A percentile compares a stretch with the other conserved stretches of the same genome.
These are phyloP conservation scores for Pterocarpus santalinus DNA, from an alignment of 306 rosid species.

Conservation along the genomic window DNA sequence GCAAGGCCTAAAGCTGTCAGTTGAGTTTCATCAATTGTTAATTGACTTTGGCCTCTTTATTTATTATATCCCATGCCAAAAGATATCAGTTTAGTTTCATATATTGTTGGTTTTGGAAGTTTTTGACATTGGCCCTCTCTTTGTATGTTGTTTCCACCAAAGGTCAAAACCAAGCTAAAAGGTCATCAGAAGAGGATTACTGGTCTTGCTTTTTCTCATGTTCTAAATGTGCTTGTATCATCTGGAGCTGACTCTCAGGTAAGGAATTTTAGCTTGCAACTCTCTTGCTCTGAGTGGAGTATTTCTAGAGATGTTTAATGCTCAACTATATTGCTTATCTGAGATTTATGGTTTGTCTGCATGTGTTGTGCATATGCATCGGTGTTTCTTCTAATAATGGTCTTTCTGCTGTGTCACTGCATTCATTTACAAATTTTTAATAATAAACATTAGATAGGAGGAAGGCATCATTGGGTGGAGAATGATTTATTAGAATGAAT, in stretches of 20 bases:
- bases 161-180: conserved; percentile 94
- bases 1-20: conserved; percentile 25
- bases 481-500: background rate
- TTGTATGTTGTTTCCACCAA: conserved; percentile 48
- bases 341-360: background rate
- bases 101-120: conserved; percentile 7
- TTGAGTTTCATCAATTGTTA: conserved; percentile 27
- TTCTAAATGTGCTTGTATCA: conserved; percentile 91
- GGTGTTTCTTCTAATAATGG: background rate
- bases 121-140: conserved; percentile 31
- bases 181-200: conserved; percentile 99
- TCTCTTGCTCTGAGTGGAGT: conserved; percentile 32
- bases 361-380: background rate
- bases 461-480: conserved; percentile 1
- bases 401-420: background rate
- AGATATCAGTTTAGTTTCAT: conserved; percentile 29
- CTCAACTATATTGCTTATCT: background rate
- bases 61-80: conserved; percentile 14
- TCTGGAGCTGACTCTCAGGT: conserved; percentile 99
- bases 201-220: conserved; percentile 93
- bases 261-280: conserved; percentile 41
- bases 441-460: background rate
- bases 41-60: conserved; percentile 17
- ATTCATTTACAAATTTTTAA: background rate
- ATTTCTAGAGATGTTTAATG: conserved; percentile 1